phyloP scores from a whole-genome alignment of 2,329 filamentous ascomycete genomes.

The Zasmidium cellare region DNA sequence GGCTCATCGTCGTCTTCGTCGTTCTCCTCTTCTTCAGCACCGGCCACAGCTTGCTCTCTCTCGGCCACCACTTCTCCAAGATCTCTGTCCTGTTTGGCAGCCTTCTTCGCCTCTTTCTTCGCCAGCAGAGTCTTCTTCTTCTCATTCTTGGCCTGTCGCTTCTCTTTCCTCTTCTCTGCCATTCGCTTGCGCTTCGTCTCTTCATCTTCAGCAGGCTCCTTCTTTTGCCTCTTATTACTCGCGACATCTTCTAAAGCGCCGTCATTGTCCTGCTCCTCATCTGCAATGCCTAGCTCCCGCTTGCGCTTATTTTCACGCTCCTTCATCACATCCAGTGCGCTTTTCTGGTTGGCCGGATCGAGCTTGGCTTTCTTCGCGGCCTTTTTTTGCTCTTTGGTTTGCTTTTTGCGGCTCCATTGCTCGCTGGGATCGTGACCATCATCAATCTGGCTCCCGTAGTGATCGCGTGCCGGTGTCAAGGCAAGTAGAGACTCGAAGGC shows the following conservation, averaged over 20 bases:
- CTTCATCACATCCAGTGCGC: constrained; percentile 89
- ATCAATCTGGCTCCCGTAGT: constrained; percentile 58
- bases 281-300: constrained; percentile 61
- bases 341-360: constrained; percentile 87
- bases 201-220: constrained; percentile 28
- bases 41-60: constrained; percentile 26
- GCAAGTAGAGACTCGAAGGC: constrained; percentile 86
- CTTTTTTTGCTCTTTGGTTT: constrained; percentile 84
- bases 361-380: constrained; percentile 85
- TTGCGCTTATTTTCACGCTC: constrained; percentile 78
- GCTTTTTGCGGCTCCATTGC: constrained; percentile 94
- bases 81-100: constrained; percentile 30
- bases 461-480: constrained; percentile 84
- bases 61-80: constrained; percentile 22
- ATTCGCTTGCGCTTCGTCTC: constrained; percentile 36
- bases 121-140: constrained; percentile 40
- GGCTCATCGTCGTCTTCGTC: constrained; percentile 29
- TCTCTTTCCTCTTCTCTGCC: constrained; percentile 45
- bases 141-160: constrained; percentile 48
- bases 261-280: constrained; percentile 35
- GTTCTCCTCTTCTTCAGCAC: constrained; percentile 22
- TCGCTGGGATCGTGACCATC: constrained; percentile 75
- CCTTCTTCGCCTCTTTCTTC: constrained; percentile 42
- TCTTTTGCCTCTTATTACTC: constrained; percentile 47
- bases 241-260: constrained; percentile 39